These are phyloP conservation scores for Sorghum bicolor DNA, from an alignment of 176 grass and related monocot species.

Conservation along the genomic window DNA sequence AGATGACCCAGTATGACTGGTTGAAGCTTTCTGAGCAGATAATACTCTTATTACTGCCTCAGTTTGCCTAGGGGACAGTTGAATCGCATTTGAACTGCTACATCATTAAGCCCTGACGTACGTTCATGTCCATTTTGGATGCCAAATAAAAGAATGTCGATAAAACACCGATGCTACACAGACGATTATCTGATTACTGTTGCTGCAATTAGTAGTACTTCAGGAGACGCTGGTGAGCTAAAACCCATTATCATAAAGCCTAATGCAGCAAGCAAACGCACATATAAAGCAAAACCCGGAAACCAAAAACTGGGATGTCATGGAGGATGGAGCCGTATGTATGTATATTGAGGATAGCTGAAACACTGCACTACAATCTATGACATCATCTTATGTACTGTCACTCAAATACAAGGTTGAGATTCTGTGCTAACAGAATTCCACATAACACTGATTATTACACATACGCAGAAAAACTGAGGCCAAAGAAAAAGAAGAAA, in stretches of 20 bases:
- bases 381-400: constrained; percentile 9
- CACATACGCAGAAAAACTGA: not conserved
- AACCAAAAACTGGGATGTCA: not conserved
- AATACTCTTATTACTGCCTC: not conserved
- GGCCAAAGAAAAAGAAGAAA: not conserved
- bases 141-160: not conserved
- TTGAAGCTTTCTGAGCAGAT: not conserved
- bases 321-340: not conserved
- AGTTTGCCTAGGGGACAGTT: not conserved
- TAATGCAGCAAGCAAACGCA: not conserved
- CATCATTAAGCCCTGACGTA: not conserved
- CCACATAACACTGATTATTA: constrained; percentile 19
- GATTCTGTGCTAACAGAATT: not conserved
- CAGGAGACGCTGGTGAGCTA: not conserved
- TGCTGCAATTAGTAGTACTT: not conserved
- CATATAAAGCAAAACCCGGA: not conserved
- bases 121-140: not conserved
- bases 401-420: not conserved
- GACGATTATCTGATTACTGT: not conserved
- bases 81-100: not conserved
- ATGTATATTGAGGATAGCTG: not conserved
- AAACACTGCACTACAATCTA: not conserved
- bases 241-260: not conserved
- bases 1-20: not conserved
- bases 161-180: not conserved